Base-by-base conservation (phyloP, 805 yeast species). In the Saturnispora halmiae region DNA sequence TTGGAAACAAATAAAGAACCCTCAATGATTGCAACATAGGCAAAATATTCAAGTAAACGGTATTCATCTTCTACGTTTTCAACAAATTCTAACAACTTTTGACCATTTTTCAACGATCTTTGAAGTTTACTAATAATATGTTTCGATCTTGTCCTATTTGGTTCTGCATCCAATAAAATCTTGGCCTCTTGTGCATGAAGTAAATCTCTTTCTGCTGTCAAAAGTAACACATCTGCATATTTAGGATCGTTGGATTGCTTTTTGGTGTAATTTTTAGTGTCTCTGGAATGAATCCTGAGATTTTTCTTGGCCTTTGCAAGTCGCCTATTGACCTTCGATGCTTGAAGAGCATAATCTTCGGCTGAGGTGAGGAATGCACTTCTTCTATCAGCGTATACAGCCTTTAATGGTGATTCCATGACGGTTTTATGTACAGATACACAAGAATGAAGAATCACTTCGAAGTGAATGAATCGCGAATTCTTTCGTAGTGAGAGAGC, bases 141-240 rank as follows among this genome's bases (percentile, higher is more conserved):
- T 41, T 70, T 70, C n/a, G 71, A 65, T 56, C 55, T 66, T 49
- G 64, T 55, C 26, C 61, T 63, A 7, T 73, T 67, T 10, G 70
- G 65, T 44, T 72, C 71, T 31, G 75, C 67, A 46, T 75, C 84
- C 45, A 75, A 58, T 36, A 70, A 58, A 9, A 71, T 61, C 45
- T 73, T 73, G 40, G 77, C 66, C 58, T 81, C 87, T 56, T 76
- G 69, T 1, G 88, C 81, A 50, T 70, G 74, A 24, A 85, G 67
- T 54, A 78, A 64, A 50, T 85, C 83, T 54, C 95, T 72, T 59
- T 92, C 97, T 1, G 82, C 77, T n/a, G 72, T 70, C 43, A 76
- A 65, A 19, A 87, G 63, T n/a, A 76, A 58, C 20, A 86, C 60
- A 30, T 69, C 65, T 26, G 79, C 90, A 53, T 63, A 75, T 46